Evolutionary conservation across 305 asterid species (phyloP).

Genomic region (Fraxinus floribunda): DNA sequence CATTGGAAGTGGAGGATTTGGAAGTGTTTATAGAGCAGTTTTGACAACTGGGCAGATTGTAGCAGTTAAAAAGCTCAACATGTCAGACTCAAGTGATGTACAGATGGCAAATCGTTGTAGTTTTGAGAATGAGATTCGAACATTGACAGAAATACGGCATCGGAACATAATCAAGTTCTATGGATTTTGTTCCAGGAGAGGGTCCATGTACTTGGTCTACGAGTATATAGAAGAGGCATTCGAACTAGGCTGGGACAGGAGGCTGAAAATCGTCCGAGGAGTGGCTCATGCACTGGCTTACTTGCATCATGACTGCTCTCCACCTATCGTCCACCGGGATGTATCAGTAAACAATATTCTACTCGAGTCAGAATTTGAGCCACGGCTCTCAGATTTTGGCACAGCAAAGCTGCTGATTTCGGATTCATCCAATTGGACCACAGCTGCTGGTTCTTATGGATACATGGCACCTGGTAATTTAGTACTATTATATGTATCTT

Average conservation of each 20-base stretch:
- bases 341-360: constrained; percentile 65
- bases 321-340: constrained; percentile 81
- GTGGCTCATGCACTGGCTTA: constrained; percentile 91
- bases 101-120: constrained; percentile 45
- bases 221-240: constrained; percentile 70
- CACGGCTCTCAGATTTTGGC: constrained; percentile 84
- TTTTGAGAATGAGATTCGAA: constrained; percentile 78
- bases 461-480: constrained; percentile 95
- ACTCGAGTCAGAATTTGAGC: constrained; percentile 64
- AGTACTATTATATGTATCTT: background rate
- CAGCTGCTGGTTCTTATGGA: constrained; percentile 85
- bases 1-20: constrained; percentile 89
- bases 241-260: constrained; percentile 56
- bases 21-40: constrained; percentile 72
- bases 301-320: constrained; percentile 86
- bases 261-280: constrained; percentile 73
- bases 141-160: constrained; percentile 77
- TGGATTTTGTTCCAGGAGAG: constrained; percentile 73
- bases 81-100: constrained; percentile 59
- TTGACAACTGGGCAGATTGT: constrained; percentile 55
- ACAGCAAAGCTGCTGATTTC: constrained; percentile 64
- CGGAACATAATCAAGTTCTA: constrained; percentile 85
- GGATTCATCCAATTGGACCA: constrained; percentile 68
- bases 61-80: constrained; percentile 71
- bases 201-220: constrained; percentile 74